A percentile compares a stretch with the other conserved stretches of the same genome.
Conservation (phyloP, 2,329 filamentous ascomycete genomes). For the Fusarium sp. region DNA sequence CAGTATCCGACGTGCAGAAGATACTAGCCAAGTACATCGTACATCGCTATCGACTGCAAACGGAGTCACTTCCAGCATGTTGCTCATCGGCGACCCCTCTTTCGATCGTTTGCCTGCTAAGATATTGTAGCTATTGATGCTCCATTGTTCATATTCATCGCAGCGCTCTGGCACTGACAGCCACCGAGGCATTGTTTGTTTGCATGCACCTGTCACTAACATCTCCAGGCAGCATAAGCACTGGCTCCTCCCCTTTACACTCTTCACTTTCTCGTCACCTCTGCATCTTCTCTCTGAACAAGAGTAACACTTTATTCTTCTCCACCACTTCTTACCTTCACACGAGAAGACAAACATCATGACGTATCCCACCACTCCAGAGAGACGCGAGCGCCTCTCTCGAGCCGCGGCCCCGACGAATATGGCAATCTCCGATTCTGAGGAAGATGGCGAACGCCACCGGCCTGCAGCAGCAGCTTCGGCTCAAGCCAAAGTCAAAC, state of each 20-base stretch:
- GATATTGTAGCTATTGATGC: neutral
- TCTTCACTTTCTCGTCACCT: neutral
- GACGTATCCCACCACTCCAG: neutral
- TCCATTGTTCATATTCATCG: neutral
- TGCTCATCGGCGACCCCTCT: neutral
- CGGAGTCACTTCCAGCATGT: neutral
- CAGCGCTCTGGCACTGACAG: constrained; percentile 12
- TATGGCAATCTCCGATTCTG: constrained; percentile 13
- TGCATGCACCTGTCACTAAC: constrained; percentile 4
- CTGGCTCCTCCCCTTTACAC: neutral
- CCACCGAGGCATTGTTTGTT: neutral
- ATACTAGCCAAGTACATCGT: neutral
- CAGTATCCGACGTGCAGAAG: neutral
- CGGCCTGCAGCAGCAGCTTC: neutral
- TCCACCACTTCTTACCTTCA: neutral
- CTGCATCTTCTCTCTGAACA: neutral
- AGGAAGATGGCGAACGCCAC: neutral
- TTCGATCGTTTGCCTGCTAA: neutral
- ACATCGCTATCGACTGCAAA: neutral
- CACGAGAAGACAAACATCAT: neutral
- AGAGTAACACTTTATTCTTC: neutral
- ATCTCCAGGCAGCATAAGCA: neutral
- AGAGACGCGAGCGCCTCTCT: constrained; percentile 20
- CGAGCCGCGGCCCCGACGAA: constrained; percentile 21
- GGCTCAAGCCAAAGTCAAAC: neutral